A percentile compares a stretch with the other conserved stretches of the same genome.
Evolutionary conservation across 2,329 filamentous ascomycete species (phyloP).

Genomic region (Thelonectria rubi): DNA sequence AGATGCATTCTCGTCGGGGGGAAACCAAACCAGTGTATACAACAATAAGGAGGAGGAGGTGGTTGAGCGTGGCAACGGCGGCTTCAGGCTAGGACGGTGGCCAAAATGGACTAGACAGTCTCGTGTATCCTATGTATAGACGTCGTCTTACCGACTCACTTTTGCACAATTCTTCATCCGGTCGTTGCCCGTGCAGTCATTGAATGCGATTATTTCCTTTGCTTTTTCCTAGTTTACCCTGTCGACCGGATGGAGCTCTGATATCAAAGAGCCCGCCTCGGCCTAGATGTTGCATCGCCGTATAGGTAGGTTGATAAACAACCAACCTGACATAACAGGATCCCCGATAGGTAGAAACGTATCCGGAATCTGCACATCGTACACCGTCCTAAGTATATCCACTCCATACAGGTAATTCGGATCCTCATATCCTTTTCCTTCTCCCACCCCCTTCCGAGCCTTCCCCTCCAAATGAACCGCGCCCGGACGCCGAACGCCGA

Average conservation of each 20-base stretch:
- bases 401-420: conserved; percentile 15
- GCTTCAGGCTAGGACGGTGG: conserved; percentile 35
- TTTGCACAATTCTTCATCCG: conserved; percentile 30
- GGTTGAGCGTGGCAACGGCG: conserved; percentile 37
- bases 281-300: conserved; percentile 22
- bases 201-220: conserved; percentile 33
- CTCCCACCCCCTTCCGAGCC: neutral
- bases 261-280: conserved; percentile 19
- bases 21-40: conserved; percentile 22
- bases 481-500: conserved; percentile 45
- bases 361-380: conserved; percentile 24
- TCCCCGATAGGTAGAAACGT: conserved; percentile 13
- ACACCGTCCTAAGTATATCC: conserved; percentile 25
- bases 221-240: conserved; percentile 41
- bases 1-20: conserved; percentile 34
- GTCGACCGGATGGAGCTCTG: conserved; percentile 25
- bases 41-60: conserved; percentile 28
- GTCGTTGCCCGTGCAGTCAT: conserved; percentile 22
- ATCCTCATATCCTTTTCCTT: conserved; percentile 29
- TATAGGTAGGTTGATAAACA: conserved; percentile 15
- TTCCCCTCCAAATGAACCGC: conserved; percentile 32
- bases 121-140: conserved; percentile 50
- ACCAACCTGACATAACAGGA: conserved; percentile 5
- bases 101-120: conserved; percentile 44
- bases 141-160: conserved; percentile 44